Evolutionary conservation across 1,284 basidiomycete genomes (phyloP).

Genomic region (Sphagnurus paluster): DNA sequence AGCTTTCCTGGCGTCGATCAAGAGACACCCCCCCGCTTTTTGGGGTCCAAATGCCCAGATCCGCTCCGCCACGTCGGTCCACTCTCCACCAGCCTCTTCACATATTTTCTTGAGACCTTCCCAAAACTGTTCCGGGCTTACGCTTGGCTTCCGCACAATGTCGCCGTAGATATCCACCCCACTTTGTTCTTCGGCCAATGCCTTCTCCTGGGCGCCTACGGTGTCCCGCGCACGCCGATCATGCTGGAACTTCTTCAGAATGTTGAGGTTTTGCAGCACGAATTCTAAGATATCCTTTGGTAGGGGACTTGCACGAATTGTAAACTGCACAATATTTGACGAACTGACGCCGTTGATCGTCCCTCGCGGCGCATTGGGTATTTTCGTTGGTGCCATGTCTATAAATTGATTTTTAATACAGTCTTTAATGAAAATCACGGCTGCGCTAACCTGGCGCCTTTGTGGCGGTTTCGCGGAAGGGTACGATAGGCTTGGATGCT

Average conservation of each 20-base stretch:
- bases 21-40: slow-evolving; percentile 81
- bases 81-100: slow-evolving; percentile 75
- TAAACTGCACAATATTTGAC: slow-evolving; percentile 79
- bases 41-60: slow-evolving; percentile 95
- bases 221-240: slow-evolving; percentile 40
- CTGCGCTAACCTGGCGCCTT: slow-evolving; percentile 66
- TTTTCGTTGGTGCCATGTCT: slow-evolving; percentile 92
- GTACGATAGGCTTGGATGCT: slow-evolving; percentile 94
- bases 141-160: slow-evolving; percentile 58
- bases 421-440: too few relatives aligned
- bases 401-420: too few relatives aligned
- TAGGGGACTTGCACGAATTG: slow-evolving; percentile 80
- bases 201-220: slow-evolving; percentile 24
- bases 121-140: slow-evolving; percentile 85
- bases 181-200: slow-evolving; percentile 38
- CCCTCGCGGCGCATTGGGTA: slow-evolving; percentile 71
- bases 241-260: slow-evolving; percentile 55
- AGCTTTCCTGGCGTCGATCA: slow-evolving; percentile 71
- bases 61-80: slow-evolving; percentile 70
- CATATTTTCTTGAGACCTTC: slow-evolving; percentile 65
- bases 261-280: slow-evolving; percentile 70
- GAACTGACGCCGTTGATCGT: slow-evolving; percentile 74
- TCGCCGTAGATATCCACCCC: slow-evolving; percentile 57
- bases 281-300: slow-evolving; percentile 59
- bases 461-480: slow-evolving; percentile 95